Percentiles rank a stretch among this genome's conserved stretches.
phyloP scores from a whole-genome alignment of 306 rosid genomes.

The Medicago ruthenica region DNA sequence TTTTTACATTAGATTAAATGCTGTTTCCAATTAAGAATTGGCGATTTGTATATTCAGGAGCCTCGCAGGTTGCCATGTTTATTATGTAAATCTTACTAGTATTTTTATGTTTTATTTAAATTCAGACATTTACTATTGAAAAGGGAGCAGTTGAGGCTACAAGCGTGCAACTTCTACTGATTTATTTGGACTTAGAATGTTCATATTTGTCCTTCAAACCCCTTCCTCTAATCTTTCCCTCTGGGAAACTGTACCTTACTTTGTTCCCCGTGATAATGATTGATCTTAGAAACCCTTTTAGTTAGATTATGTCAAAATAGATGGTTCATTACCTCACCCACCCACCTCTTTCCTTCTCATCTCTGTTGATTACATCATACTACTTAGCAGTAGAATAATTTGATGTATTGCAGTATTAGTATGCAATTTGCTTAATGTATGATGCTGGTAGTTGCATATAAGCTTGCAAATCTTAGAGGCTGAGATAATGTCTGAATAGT shows the following conservation, averaged over 20 bases:
- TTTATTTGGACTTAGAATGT: constrained; percentile 12
- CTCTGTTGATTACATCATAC: background rate
- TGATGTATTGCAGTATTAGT: no score
- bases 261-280: background rate
- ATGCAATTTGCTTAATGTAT: no score
- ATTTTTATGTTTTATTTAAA: background rate
- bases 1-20: no score
- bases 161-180: constrained; percentile 8
- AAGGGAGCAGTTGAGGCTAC: constrained; percentile 2
- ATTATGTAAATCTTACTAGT: background rate
- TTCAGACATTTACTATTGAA: background rate
- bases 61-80: background rate
- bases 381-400: no score
- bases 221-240: background rate
- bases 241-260: background rate
- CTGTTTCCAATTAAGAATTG: background rate
- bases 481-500: background rate
- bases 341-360: background rate
- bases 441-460: no score
- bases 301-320: constrained; percentile 37
- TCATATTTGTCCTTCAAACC: background rate
- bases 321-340: constrained; percentile 30
- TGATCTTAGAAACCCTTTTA: background rate
- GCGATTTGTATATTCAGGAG: background rate
- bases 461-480: no score